Base-by-base conservation (phyloP, 2,329 filamentous ascomycete genomes). In the Thielaviopsis ethacetica region DNA sequence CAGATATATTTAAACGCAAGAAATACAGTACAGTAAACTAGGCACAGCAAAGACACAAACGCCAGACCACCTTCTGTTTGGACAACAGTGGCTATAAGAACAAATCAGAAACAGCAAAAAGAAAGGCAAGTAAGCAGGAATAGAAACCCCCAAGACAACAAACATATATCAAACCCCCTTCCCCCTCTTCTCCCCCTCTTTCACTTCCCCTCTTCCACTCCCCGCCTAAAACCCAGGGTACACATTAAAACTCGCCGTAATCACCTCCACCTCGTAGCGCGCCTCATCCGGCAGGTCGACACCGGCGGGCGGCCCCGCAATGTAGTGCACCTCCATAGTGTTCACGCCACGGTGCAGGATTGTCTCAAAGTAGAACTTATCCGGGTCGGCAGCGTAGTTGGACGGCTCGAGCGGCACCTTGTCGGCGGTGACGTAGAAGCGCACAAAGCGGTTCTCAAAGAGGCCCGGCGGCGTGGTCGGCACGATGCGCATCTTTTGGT, bases 241-340 rank as follows among this genome's bases (percentile, higher is more conserved):
- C 17, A 63, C 59, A 55, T 93, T 85, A 62, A 85, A 79, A 70
- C 86, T 86, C 27, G 93, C 75, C 1, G 82, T 88, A 60, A 90
- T 77, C 65, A 85, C 85, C 72, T 96, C 90, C 62, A 91, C 74
- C 67, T 93, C 88, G 41, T 85, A 79, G 62, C 84, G 80, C 10
- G 82, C 74, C 0, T 80, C 83, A 26, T 76, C 76, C 0, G 76
- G 72, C 44, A 77, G 71, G 62, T 77, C 81, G 66, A 81, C 74
- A 21, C 76, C 79, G 65, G 75, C 80, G 1, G 79, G 81, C 51
- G 88, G 76, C 6, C 84, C 83, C 1, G 86, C 87, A 63, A 90
- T 81, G 60, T 91, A 75, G 65, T 91, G 86, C 7, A 94, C 77
- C 65, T 90, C 85, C 56, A 95, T 79, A 53, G 84, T 79, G 64